Percentiles rank a stretch among this genome's conserved stretches.
Evolutionary conservation across 768 basidiomycete species (phyloP).

Genomic region (Kwoniella dejecticola): DNA sequence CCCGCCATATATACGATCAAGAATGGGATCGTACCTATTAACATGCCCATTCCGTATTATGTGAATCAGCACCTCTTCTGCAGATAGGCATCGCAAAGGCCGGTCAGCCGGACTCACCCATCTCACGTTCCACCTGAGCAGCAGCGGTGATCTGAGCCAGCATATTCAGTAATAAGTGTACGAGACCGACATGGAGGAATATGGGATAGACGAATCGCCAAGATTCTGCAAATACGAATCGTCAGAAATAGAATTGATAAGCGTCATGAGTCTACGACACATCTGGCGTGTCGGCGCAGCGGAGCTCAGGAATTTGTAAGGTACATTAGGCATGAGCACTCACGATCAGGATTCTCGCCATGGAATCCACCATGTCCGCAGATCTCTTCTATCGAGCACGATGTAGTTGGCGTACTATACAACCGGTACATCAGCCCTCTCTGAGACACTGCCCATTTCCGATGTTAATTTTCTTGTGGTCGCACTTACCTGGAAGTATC

Average conservation of each 20-base stretch:
- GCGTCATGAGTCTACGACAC: no score
- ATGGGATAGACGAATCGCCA: slow-evolving; percentile 80
- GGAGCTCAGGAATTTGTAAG: no score
- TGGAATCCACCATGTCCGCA: slow-evolving; percentile 84
- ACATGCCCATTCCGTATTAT: no score
- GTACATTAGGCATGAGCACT: slow-evolving; percentile 9
- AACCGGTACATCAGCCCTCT: not conserved
- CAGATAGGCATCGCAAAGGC: not conserved
- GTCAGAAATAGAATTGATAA: not conserved
- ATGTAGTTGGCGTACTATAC: slow-evolving; percentile 62
- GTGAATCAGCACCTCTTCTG: no score
- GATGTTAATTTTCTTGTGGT: not conserved
- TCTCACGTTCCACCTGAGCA: slow-evolving; percentile 79
- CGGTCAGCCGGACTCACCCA: slow-evolving; percentile 61
- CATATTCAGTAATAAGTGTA: slow-evolving; percentile 91
- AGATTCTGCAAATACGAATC: slow-evolving; percentile 19
- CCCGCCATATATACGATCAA: slow-evolving; percentile 78
- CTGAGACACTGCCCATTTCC: not conserved
- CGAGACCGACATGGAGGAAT: slow-evolving; percentile 91
- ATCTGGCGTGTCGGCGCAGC: no score
- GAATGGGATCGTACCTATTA: slow-evolving; percentile 70
- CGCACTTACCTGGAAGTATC: slow-evolving; percentile 69
- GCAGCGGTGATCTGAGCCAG: slow-evolving; percentile 75
- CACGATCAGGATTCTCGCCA: slow-evolving; percentile 57
- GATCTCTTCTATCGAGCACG: slow-evolving; percentile 76